Conservation (phyloP, 1,284 basidiomycete genomes). For the Naganishia albida region DNA sequence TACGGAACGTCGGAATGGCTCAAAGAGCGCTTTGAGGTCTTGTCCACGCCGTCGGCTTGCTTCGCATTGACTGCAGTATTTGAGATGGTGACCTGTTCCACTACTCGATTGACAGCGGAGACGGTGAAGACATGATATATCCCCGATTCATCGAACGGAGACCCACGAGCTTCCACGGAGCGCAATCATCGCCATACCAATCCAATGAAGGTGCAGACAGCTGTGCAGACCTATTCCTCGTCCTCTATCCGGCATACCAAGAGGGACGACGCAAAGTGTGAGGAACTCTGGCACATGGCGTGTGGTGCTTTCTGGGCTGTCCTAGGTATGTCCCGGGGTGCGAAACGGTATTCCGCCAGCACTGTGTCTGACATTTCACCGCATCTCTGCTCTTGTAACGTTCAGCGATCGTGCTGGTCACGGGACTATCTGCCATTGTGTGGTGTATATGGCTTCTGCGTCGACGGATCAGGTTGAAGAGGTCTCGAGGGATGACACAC, state of each 20-base stretch:
- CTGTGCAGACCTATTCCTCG: not conserved
- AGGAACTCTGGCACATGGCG: slow-evolving; percentile 8
- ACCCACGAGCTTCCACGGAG: too few relatives aligned
- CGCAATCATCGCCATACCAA: too few relatives aligned
- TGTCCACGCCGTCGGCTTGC: too few relatives aligned
- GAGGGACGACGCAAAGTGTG: slow-evolving; percentile 5
- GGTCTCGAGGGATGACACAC: not conserved
- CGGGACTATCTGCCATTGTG: not conserved
- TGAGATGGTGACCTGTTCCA: too few relatives aligned
- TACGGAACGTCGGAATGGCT: too few relatives aligned
- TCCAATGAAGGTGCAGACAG: too few relatives aligned
- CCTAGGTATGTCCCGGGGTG: not conserved
- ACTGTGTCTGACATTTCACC: not conserved
- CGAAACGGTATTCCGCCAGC: not conserved
- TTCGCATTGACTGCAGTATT: too few relatives aligned
- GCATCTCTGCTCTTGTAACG: not conserved
- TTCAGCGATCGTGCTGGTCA: not conserved
- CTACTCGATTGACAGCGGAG: too few relatives aligned
- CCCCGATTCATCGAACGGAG: too few relatives aligned
- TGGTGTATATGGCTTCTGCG: slow-evolving; percentile 1
- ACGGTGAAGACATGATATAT: too few relatives aligned
- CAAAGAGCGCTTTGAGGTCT: too few relatives aligned
- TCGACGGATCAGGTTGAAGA: not conserved
- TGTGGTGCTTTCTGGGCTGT: slow-evolving; percentile 15
- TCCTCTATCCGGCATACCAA: not conserved